A percentile compares a stretch with the other conserved stretches of the same genome.
Conservation (phyloP, 148 eudicot genomes). For the Vaccinium macrocarpon region DNA sequence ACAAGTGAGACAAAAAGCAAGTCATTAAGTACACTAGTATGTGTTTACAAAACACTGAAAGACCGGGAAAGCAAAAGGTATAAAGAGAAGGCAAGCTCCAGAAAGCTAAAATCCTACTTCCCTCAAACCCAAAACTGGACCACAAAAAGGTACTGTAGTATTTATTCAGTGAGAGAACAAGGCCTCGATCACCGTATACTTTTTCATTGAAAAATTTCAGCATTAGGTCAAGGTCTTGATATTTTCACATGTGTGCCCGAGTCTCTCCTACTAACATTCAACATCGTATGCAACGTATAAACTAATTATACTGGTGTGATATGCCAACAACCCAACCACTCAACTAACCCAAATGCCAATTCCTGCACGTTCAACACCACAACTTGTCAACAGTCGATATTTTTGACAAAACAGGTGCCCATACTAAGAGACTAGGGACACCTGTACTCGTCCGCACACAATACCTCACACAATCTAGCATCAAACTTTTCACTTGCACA, state of each 20-base stretch:
- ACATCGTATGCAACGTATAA: neutral
- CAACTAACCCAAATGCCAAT: neutral
- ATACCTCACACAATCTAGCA: neutral
- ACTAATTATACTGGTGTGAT: neutral
- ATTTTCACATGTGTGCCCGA: neutral
- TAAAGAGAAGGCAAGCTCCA: neutral
- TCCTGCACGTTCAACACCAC: neutral
- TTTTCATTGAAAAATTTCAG: neutral
- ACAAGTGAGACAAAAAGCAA: neutral
- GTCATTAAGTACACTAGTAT: neutral
- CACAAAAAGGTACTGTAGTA: neutral
- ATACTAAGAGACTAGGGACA: neutral
- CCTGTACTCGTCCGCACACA: neutral
- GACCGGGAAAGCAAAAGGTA: neutral
- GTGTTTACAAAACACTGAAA: neutral
- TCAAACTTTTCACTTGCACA: neutral
- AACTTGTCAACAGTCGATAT: neutral
- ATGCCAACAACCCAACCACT: neutral
- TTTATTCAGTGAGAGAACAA: neutral
- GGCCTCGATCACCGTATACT: neutral
- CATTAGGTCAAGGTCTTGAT: neutral
- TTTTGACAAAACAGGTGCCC: neutral
- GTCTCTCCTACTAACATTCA: neutral
- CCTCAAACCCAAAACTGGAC: conserved; percentile 3
- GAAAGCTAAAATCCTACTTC: neutral